phyloP scores from a whole-genome alignment of 1,284 basidiomycete species.

The Boletus mariae region DNA sequence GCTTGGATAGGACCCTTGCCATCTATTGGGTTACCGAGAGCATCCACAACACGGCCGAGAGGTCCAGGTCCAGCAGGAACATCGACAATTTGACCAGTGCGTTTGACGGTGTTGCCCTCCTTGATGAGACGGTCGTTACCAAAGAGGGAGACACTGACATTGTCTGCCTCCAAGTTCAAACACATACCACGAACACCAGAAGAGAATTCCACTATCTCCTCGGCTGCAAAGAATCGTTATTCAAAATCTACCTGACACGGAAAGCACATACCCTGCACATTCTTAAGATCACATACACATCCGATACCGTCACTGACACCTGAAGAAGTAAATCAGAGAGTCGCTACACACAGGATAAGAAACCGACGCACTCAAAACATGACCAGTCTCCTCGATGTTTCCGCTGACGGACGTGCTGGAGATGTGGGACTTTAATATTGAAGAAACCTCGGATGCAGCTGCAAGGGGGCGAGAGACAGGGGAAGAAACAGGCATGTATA shows the following conservation, averaged over 20 bases:
- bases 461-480: slow-evolving; percentile 6
- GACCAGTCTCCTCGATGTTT: slow-evolving; percentile 98
- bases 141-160: slow-evolving; percentile 99
- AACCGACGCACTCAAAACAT: slow-evolving; percentile 82
- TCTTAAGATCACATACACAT: slow-evolving; percentile 92
- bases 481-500: slow-evolving; percentile 9
- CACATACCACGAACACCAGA: slow-evolving; percentile 99
- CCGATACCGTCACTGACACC: slow-evolving; percentile 99
- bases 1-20: slow-evolving; percentile 97
- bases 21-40: slow-evolving; percentile 98
- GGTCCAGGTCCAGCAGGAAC: slow-evolving; percentile 96
- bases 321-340: slow-evolving; percentile 33
- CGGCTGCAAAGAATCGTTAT: slow-evolving; percentile 51
- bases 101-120: slow-evolving; percentile 99
- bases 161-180: slow-evolving; percentile 99
- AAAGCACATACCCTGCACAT: slow-evolving; percentile 76
- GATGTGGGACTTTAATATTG: slow-evolving; percentile 98
- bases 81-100: slow-evolving; percentile 99
- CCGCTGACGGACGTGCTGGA: slow-evolving; percentile 86
- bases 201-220: slow-evolving; percentile 99
- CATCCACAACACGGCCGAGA: slow-evolving; percentile 98
- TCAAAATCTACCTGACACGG: neutral
- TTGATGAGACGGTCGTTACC: slow-evolving; percentile 99
- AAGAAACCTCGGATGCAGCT: slow-evolving; percentile 99
- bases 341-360: neutral